Conservation (phyloP, 2,329 filamentous ascomycete genomes). For the Beauveria pseudobassiana region DNA sequence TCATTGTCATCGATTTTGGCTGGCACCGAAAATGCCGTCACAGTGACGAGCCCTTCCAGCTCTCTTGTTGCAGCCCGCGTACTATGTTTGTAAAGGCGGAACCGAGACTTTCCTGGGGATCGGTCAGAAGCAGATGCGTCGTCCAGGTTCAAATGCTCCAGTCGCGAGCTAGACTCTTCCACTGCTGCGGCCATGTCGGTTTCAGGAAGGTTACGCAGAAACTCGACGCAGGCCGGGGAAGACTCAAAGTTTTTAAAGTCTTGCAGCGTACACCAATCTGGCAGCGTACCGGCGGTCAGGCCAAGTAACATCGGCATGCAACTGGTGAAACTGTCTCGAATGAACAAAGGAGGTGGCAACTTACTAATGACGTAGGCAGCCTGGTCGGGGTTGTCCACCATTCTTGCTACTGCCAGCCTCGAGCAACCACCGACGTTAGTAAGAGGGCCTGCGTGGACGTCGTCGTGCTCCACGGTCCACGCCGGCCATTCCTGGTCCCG, state of each 20-base stretch:
- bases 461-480: constrained; percentile 11
- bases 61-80: background rate
- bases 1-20: background rate
- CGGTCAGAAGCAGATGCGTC: background rate
- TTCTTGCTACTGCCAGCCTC: background rate
- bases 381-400: constrained; percentile 16
- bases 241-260: constrained; percentile 15
- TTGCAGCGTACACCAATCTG: constrained; percentile 13
- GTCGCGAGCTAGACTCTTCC: background rate
- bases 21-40: constrained; percentile 11
- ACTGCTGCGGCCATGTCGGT: background rate
- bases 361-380: constrained; percentile 16
- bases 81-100: background rate
- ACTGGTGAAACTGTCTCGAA: background rate
- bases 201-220: constrained; percentile 15
- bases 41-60: constrained; percentile 10
- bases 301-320: background rate
- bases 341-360: background rate
- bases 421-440: too few species aligned
- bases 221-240: constrained; percentile 16
- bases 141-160: background rate
- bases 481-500: constrained; percentile 17
- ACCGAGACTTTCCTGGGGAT: background rate
- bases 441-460: constrained; percentile 16
- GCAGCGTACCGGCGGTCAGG: background rate